phyloP scores from a whole-genome alignment of 2,329 filamentous ascomycete species.

The Aspergillus aculeatinus region DNA sequence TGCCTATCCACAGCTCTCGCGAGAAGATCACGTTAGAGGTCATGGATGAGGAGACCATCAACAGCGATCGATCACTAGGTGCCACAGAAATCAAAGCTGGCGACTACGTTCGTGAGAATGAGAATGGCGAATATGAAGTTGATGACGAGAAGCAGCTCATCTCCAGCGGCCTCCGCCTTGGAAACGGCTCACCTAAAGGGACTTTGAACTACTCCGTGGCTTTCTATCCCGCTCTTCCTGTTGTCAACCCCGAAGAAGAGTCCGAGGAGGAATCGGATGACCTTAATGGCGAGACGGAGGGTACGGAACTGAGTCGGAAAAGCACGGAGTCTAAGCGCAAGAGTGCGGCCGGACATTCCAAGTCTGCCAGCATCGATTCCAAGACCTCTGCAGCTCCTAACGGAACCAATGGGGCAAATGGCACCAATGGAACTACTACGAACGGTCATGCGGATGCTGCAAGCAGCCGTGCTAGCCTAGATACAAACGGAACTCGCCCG shows the following conservation, averaged over 20 bases:
- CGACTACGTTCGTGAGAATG: conserved; percentile 76
- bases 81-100: conserved; percentile 72
- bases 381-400: conserved; percentile 26
- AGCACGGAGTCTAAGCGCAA: conserved; percentile 32
- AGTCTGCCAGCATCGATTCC: conserved; percentile 32
- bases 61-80: conserved; percentile 85
- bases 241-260: conserved; percentile 79
- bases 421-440: conserved; percentile 37
- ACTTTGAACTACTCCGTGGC: conserved; percentile 76
- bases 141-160: conserved; percentile 72
- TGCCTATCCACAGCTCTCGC: conserved; percentile 80
- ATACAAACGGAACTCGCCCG: conserved; percentile 36
- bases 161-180: conserved; percentile 68
- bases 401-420: conserved; percentile 7
- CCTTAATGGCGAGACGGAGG: conserved; percentile 22
- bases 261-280: conserved; percentile 50
- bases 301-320: conserved; percentile 24
- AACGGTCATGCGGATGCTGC: conserved; percentile 28
- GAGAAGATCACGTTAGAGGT: conserved; percentile 88
- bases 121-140: conserved; percentile 76
- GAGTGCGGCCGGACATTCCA: conserved; percentile 23
- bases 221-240: conserved; percentile 86
- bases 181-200: conserved; percentile 74
- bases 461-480: conserved; percentile 34
- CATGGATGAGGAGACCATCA: conserved; percentile 93